Evolutionary conservation across 2,329 filamentous ascomycete species (phyloP).

Genomic region (Penicillium sp.): DNA sequence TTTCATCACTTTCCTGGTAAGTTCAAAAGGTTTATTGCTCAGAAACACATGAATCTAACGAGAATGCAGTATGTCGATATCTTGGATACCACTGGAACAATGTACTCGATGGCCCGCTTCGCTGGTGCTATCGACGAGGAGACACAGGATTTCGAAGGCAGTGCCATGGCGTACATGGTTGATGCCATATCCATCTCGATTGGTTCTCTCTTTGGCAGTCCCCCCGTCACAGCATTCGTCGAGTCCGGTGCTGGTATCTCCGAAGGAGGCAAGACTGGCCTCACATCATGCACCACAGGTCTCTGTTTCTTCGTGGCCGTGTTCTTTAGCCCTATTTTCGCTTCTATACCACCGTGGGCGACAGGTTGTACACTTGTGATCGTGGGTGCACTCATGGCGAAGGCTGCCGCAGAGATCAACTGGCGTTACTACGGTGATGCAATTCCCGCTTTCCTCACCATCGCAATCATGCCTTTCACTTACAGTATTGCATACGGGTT

Average conservation of each 20-base stretch:
- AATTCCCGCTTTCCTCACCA: conserved; percentile 79
- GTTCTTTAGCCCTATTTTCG: conserved; percentile 90
- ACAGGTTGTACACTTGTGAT: conserved; percentile 86
- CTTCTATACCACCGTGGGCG: conserved; percentile 85
- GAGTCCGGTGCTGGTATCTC: conserved; percentile 89
- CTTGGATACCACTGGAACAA: conserved; percentile 79
- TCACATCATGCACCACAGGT: conserved; percentile 78
- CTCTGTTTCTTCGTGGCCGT: conserved; percentile 87
- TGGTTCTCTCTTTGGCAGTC: conserved; percentile 73
- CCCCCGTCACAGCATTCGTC: conserved; percentile 83
- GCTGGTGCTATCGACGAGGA: conserved; percentile 76
- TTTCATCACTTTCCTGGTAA: conserved; percentile 74
- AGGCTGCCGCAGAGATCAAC: conserved; percentile 79
- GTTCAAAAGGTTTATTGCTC: not conserved
- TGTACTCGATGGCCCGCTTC: conserved; percentile 89
- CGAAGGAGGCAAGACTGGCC: conserved; percentile 79
- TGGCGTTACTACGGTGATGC: conserved; percentile 85
- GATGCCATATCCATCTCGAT: conserved; percentile 80
- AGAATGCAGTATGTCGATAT: conserved; percentile 72
- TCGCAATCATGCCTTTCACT: conserved; percentile 85
- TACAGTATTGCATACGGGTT: conserved; percentile 87
- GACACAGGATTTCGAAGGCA: conserved; percentile 86
- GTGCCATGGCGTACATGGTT: conserved; percentile 77
- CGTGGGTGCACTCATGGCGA: conserved; percentile 85
- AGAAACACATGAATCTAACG: not conserved